Percentiles rank a stretch among this genome's conserved stretches.
phyloP scores from a whole-genome alignment of 1,284 basidiomycete genomes.

The Malassezia restricta region DNA sequence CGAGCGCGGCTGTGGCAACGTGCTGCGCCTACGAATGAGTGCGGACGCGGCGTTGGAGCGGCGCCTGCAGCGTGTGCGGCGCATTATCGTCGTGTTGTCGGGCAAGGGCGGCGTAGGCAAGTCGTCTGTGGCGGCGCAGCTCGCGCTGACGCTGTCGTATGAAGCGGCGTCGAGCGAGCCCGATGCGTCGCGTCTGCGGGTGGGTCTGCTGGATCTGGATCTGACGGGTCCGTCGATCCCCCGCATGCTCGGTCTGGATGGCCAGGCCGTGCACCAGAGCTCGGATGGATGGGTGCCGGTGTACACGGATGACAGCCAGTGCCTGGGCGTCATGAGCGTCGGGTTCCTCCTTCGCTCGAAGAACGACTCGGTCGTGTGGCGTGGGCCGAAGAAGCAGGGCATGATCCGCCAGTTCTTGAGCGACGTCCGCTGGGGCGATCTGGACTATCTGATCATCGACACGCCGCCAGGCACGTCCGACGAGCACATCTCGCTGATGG shows the following conservation, averaged over 20 bases:
- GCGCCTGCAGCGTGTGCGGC: conserved; percentile 55
- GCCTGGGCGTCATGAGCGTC: conserved; percentile 88
- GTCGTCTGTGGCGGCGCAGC: conserved; percentile 82
- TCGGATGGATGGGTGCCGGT: conserved; percentile 97
- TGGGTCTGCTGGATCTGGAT: conserved; percentile 89
- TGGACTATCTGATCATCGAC: conserved; percentile 93
- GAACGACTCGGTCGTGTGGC: conserved; percentile 89
- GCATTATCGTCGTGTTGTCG: conserved; percentile 83
- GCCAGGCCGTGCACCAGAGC: conserved; percentile 61
- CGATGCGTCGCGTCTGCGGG: conserved; percentile 35
- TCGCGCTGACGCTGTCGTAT: conserved; percentile 61
- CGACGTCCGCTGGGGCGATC: conserved; percentile 89
- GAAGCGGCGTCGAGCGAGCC: background rate
- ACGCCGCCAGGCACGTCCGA: conserved; percentile 94
- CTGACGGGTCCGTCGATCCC: conserved; percentile 93
- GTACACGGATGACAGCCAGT: conserved; percentile 51
- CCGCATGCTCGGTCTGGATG: conserved; percentile 88
- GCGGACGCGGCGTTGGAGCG: conserved; percentile 36
- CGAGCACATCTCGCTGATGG: conserved; percentile 88
- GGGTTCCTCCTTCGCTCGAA: conserved; percentile 82
- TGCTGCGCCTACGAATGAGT: background rate
- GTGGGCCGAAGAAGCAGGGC: conserved; percentile 98
- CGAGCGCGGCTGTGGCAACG: background rate
- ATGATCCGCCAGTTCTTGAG: conserved; percentile 97
- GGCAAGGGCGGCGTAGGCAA: conserved; percentile 98